Evolutionary conservation across 352 stramenopile species (phyloP), one percentile per base, ranked within the genome.

Genomic region (Globisporangium parvum): DNA sequence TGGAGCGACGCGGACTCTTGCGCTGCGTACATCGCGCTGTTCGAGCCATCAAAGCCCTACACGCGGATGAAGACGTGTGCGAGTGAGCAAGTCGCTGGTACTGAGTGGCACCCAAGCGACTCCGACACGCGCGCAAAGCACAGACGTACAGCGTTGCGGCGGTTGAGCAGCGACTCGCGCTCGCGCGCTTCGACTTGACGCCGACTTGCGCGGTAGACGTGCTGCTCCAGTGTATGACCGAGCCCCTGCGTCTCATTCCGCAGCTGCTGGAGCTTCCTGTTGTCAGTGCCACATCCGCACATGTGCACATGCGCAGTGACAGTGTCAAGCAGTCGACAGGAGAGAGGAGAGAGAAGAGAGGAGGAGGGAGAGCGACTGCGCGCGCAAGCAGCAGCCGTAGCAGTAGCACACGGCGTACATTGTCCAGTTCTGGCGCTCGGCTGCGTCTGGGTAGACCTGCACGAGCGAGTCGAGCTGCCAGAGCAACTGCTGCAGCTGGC

Each of bases 381-480:
- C 12, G 44, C 20, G 28, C n/a, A 17, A 6, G 31, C 10, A 37
- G 10, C 31, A 37, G 6, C 2, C 31, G 10, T 11, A 37, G 10
- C 31, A 37, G 6, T 12, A 5, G 10, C 10, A 14, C 50, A n/a
- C 39, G 31, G 67, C 71, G 50, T 44, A 85, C 75, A 91, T 91
- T 28, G 62, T 61, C 84, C 84, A 93, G n/a, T 76, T 91, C 52
- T 91, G 79, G 44, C 71, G 77, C 55, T 87, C 80, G 1, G 42
- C 48, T 0, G 75, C 64, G 33, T 76, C 75, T 17, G 61, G 45
- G 46, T 78, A 76, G 28, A 77, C 72, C 53, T 91, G 78, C 42
- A 82, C 75, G 49, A 93, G 77, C 53, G 84, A 93, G 41, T 93
- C 84, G 44, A 93, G 67, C 44, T 91, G 84, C 77, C 81, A 90